Evolutionary conservation across 1,284 basidiomycete genomes (phyloP), one percentile per base, ranked within the genome.

Genomic region (Cyathus olla): DNA sequence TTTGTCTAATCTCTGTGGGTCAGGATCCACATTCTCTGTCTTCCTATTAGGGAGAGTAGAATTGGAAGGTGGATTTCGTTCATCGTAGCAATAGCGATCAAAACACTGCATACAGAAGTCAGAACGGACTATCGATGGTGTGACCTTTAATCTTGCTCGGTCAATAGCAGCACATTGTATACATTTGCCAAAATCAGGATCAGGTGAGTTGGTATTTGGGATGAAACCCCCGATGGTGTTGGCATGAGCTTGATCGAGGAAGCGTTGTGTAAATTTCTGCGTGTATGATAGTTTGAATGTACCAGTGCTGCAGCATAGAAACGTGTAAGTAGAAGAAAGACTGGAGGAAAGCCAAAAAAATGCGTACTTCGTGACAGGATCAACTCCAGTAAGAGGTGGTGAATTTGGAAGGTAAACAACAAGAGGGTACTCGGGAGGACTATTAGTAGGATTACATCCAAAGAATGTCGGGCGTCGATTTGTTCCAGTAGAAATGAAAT

Each of bases 81-180:
- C 82, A 66, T 85, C 79, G 61, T 72, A 86, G 66, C 85, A 86
- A 59, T 86, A 86, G 63, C 81, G 82, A 50, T 77, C 59, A 73
- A 86, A 85, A 63, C 85, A 86, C 51, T 74, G 65, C 6, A 70
- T 53, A 67, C 85, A 86, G 44, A 79, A 63, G 9, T 74, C 68
- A 4, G 84, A 85, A 31, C 83, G 83, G 1, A 70, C 31, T 3
- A 80, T 60, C 1, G 68, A 40, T 1, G 78, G 77, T 5, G 64
- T 70, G 3, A 71, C 29, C 55, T 77, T 78, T 55, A 69, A 54
- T 22, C 85, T 77, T 10, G 78, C 80, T 19, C 85, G 83, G 64
- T 86, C 85, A 52, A 86, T 75, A 26, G 80, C 80, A n/a, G 81
- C 83, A 62, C 84, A 85, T 68, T 85, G 83, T 5, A 85, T 66